phyloP scores from a whole-genome alignment of 2,329 filamentous ascomycete species.

The Penicillium sp. region DNA sequence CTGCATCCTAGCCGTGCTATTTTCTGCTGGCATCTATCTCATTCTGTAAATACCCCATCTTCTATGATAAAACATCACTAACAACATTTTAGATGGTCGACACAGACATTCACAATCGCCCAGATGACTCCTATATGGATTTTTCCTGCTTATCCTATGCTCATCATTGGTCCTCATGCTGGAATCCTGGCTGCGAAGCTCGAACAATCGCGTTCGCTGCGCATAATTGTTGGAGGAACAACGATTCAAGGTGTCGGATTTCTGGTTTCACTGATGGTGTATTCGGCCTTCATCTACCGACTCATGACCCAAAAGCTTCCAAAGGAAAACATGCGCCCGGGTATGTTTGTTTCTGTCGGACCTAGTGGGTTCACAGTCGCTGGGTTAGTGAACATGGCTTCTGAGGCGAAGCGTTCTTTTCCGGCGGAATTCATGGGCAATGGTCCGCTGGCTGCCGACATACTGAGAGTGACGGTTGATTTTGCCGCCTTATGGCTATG shows the following conservation, averaged over 20 bases:
- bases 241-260: slow-evolving; percentile 66
- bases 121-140: slow-evolving; percentile 89
- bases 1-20: slow-evolving; percentile 63
- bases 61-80: background rate
- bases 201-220: slow-evolving; percentile 45
- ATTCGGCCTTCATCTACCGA: slow-evolving; percentile 79
- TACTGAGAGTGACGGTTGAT: slow-evolving; percentile 58
- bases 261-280: slow-evolving; percentile 73
- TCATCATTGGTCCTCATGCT: slow-evolving; percentile 74
- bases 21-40: slow-evolving; percentile 72
- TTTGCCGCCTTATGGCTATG: slow-evolving; percentile 77
- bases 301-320: slow-evolving; percentile 87
- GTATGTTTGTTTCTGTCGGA: slow-evolving; percentile 83
- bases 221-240: slow-evolving; percentile 59
- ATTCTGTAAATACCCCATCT: slow-evolving; percentile 59
- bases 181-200: slow-evolving; percentile 56
- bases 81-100: slow-evolving; percentile 55
- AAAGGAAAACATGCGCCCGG: slow-evolving; percentile 71
- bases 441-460: slow-evolving; percentile 54
- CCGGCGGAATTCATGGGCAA: slow-evolving; percentile 58
- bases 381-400: slow-evolving; percentile 60
- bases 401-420: slow-evolving; percentile 50
- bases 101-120: slow-evolving; percentile 69
- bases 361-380: slow-evolving; percentile 69
- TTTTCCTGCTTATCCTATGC: slow-evolving; percentile 78